Evolutionary conservation across 257 asterid species (phyloP).

Genomic region (Solanum pinnatisectum): DNA sequence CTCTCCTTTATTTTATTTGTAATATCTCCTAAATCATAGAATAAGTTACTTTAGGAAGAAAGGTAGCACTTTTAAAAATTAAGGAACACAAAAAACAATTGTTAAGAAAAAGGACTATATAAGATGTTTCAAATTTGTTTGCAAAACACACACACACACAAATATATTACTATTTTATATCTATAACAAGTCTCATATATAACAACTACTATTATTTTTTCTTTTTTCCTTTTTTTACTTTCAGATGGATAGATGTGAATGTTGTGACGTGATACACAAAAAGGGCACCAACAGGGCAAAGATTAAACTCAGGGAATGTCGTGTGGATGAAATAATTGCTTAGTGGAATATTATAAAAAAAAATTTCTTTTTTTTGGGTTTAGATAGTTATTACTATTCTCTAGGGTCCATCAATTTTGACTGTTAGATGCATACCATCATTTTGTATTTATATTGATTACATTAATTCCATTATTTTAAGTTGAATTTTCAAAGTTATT

Average conservation of each 20-base stretch:
- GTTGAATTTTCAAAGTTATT: neutral
- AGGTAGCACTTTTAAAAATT: neutral
- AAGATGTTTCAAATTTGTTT: neutral
- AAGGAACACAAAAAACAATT: neutral
- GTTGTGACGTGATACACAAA: slow-evolving; percentile 6
- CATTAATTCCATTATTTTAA: neutral
- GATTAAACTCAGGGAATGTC: slow-evolving; percentile 9
- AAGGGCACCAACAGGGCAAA: neutral
- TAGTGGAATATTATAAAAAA: neutral
- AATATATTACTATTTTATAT: neutral
- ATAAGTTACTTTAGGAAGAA: neutral
- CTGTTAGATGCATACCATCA: neutral
- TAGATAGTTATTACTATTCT: neutral
- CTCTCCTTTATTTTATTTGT: neutral
- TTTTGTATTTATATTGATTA: neutral
- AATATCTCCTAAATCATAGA: neutral
- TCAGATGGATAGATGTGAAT: slow-evolving; percentile 23
- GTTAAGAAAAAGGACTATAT: neutral
- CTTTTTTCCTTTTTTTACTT: neutral
- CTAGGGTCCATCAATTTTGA: neutral
- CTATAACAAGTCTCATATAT: neutral
- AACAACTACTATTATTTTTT: neutral
- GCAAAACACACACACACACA: neutral
- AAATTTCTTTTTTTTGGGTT: neutral
- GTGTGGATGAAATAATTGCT: slow-evolving; percentile 4